Conservation (phyloP, 768 basidiomycete genomes). For the Suillus ampliporus region DNA sequence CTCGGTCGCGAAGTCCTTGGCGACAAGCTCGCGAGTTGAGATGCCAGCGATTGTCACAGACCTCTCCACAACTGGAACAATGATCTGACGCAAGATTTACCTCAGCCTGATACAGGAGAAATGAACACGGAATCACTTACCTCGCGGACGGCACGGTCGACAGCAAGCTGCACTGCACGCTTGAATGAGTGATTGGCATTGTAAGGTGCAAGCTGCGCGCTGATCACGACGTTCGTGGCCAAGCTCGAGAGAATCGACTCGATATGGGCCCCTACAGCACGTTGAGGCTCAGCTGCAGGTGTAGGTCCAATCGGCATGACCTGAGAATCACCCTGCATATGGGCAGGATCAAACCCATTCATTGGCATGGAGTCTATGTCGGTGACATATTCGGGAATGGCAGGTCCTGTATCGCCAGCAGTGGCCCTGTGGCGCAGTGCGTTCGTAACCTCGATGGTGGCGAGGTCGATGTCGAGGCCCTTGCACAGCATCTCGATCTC, state of each 20-base stretch:
- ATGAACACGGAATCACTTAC: slow-evolving; percentile 43
- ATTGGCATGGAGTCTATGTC: slow-evolving; percentile 85
- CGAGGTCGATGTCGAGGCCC: slow-evolving; percentile 85
- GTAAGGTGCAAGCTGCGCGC: slow-evolving; percentile 73
- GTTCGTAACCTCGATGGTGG: slow-evolving; percentile 81
- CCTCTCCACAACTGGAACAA: slow-evolving; percentile 95
- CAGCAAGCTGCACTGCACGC: slow-evolving; percentile 86
- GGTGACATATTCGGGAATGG: slow-evolving; percentile 77
- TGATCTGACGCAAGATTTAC: slow-evolving; percentile 61
- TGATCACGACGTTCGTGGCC: slow-evolving; percentile 77
- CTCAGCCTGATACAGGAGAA: not conserved
- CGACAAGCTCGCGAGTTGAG: slow-evolving; percentile 92
- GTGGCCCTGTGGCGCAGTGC: slow-evolving; percentile 81
- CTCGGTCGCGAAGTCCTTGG: slow-evolving; percentile 96
- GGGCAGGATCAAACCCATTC: slow-evolving; percentile 65
- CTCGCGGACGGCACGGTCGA: slow-evolving; percentile 95
- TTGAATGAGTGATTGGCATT: slow-evolving; percentile 85
- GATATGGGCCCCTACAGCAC: slow-evolving; percentile 75
- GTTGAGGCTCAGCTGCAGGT: slow-evolving; percentile 66
- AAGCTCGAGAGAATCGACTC: slow-evolving; percentile 80
- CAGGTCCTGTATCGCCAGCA: slow-evolving; percentile 61
- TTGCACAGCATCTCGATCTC: slow-evolving; percentile 98
- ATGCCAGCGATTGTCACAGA: slow-evolving; percentile 99
- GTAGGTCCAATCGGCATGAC: slow-evolving; percentile 65
- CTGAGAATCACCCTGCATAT: slow-evolving; percentile 58